A percentile compares a stretch with the other conserved stretches of the same genome.
Evolutionary conservation across 2,329 filamentous ascomycete species (phyloP).

Genomic region (Hypoxylon rubiginosum): DNA sequence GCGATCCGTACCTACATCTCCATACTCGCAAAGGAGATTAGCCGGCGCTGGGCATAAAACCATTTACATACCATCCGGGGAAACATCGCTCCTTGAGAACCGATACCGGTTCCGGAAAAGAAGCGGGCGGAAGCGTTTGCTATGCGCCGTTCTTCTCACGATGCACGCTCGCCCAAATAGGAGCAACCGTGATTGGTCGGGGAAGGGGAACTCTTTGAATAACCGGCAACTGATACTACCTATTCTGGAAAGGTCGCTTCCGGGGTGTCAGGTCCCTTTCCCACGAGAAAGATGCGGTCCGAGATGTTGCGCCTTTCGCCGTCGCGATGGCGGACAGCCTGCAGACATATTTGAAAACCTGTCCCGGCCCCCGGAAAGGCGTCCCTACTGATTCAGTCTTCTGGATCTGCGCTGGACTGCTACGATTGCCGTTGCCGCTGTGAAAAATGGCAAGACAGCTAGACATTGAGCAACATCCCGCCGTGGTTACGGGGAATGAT

Average conservation of each 20-base stretch:
- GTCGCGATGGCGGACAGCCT: conserved; percentile 34
- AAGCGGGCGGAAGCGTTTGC: conserved; percentile 7
- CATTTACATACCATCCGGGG: conserved; percentile 10
- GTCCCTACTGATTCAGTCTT: conserved; percentile 2
- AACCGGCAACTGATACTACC: conserved; percentile 14
- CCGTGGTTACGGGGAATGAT: conserved; percentile 4
- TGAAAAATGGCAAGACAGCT: conserved; percentile 29
- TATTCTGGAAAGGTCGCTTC: conserved; percentile 25
- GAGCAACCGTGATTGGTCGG: conserved; percentile 27
- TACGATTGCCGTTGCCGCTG: conserved; percentile 9
- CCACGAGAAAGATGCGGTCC: background rate
- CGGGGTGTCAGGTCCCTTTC: conserved; percentile 4
- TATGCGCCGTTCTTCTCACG: conserved; percentile 9
- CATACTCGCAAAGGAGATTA: background rate
- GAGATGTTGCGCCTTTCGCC: conserved; percentile 23
- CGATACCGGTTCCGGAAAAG: conserved; percentile 37
- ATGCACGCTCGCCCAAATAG: conserved; percentile 2
- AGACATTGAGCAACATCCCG: conserved; percentile 22
- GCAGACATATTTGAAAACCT: conserved; percentile 22
- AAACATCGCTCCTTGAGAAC: conserved; percentile 30
- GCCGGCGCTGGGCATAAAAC: background rate
- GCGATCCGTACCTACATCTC: background rate
- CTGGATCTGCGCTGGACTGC: conserved; percentile 14
- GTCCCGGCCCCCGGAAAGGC: conserved; percentile 6
- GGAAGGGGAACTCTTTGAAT: conserved; percentile 1